Percentiles rank a stretch among this genome's conserved stretches.
These are phyloP conservation scores for Talaromyces thailandensis DNA, from an alignment of 495 filamentous ascomycete genomes.

Conservation along the genomic window DNA sequence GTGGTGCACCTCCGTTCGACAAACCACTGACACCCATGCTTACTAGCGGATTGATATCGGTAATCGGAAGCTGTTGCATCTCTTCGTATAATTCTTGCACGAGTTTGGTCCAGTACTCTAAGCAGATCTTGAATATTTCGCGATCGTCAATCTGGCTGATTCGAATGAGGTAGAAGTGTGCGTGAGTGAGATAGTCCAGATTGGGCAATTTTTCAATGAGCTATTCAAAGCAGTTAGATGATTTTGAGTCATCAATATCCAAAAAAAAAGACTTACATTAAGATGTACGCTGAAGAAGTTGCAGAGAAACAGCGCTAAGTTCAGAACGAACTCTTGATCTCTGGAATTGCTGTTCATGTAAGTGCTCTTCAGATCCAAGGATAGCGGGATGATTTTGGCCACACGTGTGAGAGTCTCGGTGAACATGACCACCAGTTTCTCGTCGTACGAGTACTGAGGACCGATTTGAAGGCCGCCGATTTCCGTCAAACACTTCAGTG, in stretches of 20 bases:
- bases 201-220: constrained; percentile 94
- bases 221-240: constrained; percentile 31
- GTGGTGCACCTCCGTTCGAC: constrained; percentile 71
- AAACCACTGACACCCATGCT: constrained; percentile 63
- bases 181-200: constrained; percentile 85
- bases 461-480: constrained; percentile 86
- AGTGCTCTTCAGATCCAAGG: constrained; percentile 78
- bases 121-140: constrained; percentile 98
- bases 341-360: constrained; percentile 83
- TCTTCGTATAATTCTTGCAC: constrained; percentile 99
- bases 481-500: constrained; percentile 93
- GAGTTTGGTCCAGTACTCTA: constrained; percentile 98
- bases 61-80: constrained; percentile 90
- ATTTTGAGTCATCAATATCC: constrained; percentile 11
- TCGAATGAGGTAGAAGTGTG: constrained; percentile 94
- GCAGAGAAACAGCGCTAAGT: constrained; percentile 88
- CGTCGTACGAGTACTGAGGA: constrained; percentile 71
- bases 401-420: constrained; percentile 87
- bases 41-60: constrained; percentile 81
- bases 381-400: constrained; percentile 80
- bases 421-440: constrained; percentile 94
- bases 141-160: constrained; percentile 98
- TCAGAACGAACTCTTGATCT: constrained; percentile 97
- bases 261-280: constrained; percentile 47
- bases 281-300: constrained; percentile 93